These are phyloP conservation scores for Boletus coccyginus DNA, from an alignment of 768 basidiomycete species.

Conservation along the genomic window DNA sequence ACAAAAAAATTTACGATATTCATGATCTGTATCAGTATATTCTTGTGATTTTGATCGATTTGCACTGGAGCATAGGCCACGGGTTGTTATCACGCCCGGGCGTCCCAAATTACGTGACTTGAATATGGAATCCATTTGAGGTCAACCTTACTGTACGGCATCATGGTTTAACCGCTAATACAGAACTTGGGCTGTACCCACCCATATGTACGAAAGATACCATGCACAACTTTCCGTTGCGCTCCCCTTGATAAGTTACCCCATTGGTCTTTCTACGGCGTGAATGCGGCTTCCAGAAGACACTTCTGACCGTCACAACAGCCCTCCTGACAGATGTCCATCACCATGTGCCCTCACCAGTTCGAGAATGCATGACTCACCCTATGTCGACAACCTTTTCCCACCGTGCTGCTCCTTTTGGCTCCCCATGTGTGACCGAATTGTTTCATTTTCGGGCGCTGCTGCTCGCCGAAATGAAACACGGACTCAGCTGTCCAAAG, in stretches of 20 bases:
- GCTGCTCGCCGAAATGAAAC: neutral
- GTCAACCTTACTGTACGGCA: too few species aligned
- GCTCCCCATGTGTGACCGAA: neutral
- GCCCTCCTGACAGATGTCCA: neutral
- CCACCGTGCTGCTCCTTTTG: conserved; percentile 7
- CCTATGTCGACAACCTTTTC: neutral
- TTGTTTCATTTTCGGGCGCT: neutral
- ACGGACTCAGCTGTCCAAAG: neutral
- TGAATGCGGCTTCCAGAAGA: neutral
- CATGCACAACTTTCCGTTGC: neutral
- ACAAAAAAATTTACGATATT: too few species aligned
- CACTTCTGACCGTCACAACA: neutral
- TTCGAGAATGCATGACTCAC: neutral
- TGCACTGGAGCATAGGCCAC: too few species aligned
- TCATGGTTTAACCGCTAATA: neutral
- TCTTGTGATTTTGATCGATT: too few species aligned
- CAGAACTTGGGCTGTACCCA: neutral
- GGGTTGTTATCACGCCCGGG: too few species aligned
- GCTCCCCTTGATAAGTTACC: conserved; percentile 5
- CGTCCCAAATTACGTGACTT: too few species aligned
- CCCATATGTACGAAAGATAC: neutral
- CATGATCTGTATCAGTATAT: too few species aligned
- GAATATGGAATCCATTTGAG: too few species aligned
- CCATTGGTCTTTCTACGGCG: conserved; percentile 5
- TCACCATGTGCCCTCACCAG: neutral